These are phyloP conservation scores for Bryopsis sp. DNA, from an alignment of 139 green algal genomes.

Conservation along the genomic window DNA sequence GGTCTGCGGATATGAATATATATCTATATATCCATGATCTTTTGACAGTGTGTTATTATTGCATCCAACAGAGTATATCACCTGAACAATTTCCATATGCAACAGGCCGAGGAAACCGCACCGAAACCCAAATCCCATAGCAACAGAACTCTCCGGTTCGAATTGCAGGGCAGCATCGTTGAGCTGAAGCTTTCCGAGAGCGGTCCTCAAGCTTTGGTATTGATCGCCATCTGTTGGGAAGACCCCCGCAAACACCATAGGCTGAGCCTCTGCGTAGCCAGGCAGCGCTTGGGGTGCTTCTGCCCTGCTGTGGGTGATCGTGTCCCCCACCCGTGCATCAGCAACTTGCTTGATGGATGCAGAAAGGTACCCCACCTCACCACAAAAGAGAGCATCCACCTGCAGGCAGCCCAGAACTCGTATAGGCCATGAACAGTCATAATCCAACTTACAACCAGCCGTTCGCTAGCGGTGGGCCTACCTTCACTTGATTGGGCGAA, in stretches of 20 bases:
- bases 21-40: too few relatives aligned
- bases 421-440: too few relatives aligned
- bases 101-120: constrained; percentile 97
- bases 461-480: constrained; percentile 27
- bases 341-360: constrained; percentile 79
- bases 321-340: constrained; percentile 94
- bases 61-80: constrained; percentile 24
- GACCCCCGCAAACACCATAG: constrained; percentile 96
- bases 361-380: constrained; percentile 89
- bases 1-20: too few relatives aligned
- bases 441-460: too few relatives aligned
- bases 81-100: constrained; percentile 97
- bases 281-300: constrained; percentile 31
- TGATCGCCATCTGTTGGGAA: constrained; percentile 84
- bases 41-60: too few relatives aligned
- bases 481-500: constrained; percentile 61
- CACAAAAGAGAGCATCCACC: constrained; percentile 76
- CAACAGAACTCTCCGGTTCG: constrained; percentile 81
- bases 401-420: too few relatives aligned
- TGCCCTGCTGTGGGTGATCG: constrained; percentile 68
- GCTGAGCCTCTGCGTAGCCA: constrained; percentile 76
- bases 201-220: constrained; percentile 68
- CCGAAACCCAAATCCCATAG: constrained; percentile 98
- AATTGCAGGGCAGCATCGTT: constrained; percentile 91
- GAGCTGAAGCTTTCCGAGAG: constrained; percentile 95